phyloP scores from a whole-genome alignment of 192 early-diverging fungal genomes.

The Linderina pennispora region DNA sequence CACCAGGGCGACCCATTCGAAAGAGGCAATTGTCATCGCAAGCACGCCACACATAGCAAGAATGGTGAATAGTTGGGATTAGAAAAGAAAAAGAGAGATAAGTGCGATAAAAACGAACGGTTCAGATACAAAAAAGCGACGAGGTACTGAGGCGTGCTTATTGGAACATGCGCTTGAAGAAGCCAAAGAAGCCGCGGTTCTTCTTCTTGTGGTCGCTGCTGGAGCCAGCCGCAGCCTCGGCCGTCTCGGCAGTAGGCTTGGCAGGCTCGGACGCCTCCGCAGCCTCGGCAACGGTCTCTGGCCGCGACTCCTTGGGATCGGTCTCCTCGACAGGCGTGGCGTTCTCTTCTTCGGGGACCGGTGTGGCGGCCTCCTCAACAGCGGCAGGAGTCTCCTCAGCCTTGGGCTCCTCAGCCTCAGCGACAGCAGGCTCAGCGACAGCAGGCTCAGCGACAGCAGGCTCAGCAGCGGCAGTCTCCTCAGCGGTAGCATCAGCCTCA shows the following conservation, averaged over 20 bases:
- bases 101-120: too few species aligned
- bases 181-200: slow-evolving; percentile 36
- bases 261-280: neutral
- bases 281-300: neutral
- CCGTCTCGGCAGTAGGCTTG: slow-evolving; percentile 1
- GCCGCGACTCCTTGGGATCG: neutral
- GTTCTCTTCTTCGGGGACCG: too few species aligned
- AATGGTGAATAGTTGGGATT: too few species aligned
- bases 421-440: neutral
- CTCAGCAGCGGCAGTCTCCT: neutral
- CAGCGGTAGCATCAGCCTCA: neutral
- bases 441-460: neutral
- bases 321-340: neutral
- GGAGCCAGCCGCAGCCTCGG: neutral
- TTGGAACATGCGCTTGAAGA: slow-evolving; percentile 40
- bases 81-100: neutral
- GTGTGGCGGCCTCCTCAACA: neutral
- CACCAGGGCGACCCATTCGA: too few species aligned
- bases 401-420: neutral
- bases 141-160: too few species aligned
- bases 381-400: neutral
- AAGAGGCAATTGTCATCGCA: too few species aligned
- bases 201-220: slow-evolving; percentile 27
- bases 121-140: too few species aligned
- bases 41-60: too few species aligned